A percentile compares a stretch with the other conserved stretches of the same genome.
phyloP scores from a whole-genome alignment of 202 grass and related monocot species.

The Panicum hallii region DNA sequence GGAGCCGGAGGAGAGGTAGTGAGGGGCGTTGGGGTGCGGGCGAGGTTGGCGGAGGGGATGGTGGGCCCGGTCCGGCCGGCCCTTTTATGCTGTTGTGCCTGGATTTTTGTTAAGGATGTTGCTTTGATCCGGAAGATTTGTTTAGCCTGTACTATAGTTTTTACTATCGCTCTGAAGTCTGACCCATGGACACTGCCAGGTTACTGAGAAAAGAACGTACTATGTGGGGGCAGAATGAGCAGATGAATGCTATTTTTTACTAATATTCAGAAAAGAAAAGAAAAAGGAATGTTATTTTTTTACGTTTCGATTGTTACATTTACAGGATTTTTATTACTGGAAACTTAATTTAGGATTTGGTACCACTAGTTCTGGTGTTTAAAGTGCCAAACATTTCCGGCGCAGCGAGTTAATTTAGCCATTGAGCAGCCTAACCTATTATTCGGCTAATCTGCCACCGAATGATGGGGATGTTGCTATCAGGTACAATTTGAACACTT shows the following conservation, averaged over 20 bases:
- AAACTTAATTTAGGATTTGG: background rate
- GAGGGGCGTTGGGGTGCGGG: conserved; percentile 36
- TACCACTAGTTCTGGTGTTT: background rate
- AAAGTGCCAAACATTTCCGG: background rate
- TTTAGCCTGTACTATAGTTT: background rate
- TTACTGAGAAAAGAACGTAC: background rate
- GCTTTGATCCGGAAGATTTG: conserved; percentile 46
- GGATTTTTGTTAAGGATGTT: conserved; percentile 47
- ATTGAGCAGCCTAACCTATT: background rate
- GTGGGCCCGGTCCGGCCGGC: conserved; percentile 38
- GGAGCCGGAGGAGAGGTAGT: conserved; percentile 25
- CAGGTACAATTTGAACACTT: background rate
- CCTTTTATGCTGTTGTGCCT: conserved; percentile 36
- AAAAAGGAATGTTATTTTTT: background rate
- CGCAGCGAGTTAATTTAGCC: background rate
- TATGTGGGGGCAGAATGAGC: background rate
- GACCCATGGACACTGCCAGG: background rate
- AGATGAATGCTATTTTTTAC: background rate
- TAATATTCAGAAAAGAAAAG: no score
- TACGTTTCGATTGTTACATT: background rate
- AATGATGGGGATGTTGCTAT: background rate
- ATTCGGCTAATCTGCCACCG: background rate
- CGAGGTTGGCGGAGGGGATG: conserved; percentile 43
- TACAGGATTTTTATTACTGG: background rate
- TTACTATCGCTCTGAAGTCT: background rate